A percentile compares a stretch with the other conserved stretches of the same genome.
phyloP scores from a whole-genome alignment of 2,329 filamentous ascomycete genomes.

The Kalmusia sp. region DNA sequence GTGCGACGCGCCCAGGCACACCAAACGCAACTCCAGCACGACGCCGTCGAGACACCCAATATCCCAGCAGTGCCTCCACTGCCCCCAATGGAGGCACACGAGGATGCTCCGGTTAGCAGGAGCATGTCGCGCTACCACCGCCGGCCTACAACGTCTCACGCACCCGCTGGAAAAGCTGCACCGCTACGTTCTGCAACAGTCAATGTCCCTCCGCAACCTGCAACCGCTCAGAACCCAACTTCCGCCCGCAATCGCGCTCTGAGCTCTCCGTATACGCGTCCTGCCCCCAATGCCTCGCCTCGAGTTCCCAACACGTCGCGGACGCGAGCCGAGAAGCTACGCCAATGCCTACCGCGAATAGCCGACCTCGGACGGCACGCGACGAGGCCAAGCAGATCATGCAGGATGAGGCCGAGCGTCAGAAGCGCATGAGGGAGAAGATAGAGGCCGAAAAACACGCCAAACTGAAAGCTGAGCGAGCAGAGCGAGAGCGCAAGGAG shows the following conservation, averaged over 20 bases:
- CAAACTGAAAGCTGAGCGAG: slow-evolving; percentile 36
- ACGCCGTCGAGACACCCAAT: slow-evolving; percentile 12
- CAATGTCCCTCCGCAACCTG: slow-evolving; percentile 21
- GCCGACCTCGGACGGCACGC: slow-evolving; percentile 27
- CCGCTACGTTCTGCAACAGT: slow-evolving; percentile 32
- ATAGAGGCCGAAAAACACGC: slow-evolving; percentile 43
- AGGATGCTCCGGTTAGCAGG: slow-evolving; percentile 35
- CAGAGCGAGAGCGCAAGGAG: slow-evolving; percentile 36
- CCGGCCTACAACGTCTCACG: slow-evolving; percentile 36
- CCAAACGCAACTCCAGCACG: slow-evolving; percentile 26
- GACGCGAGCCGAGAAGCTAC: slow-evolving; percentile 25
- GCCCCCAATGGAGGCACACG: slow-evolving; percentile 27
- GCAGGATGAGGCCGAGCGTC: slow-evolving; percentile 39
- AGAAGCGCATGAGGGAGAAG: slow-evolving; percentile 37
- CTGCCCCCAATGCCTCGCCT: slow-evolving; percentile 30
- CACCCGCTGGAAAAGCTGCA: slow-evolving; percentile 30
- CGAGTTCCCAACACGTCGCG: slow-evolving; percentile 33
- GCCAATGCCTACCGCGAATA: slow-evolving; percentile 20
- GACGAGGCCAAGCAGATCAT: slow-evolving; percentile 43
- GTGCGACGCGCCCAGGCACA: slow-evolving; percentile 57
- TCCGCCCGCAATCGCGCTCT: slow-evolving; percentile 34
- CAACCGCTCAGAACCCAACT: slow-evolving; percentile 19
- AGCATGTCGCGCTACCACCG: slow-evolving; percentile 53
- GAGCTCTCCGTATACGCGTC: slow-evolving; percentile 34
- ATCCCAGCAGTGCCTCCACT: slow-evolving; percentile 26